Base-by-base conservation (phyloP, 176 grass and related monocot species). In the Aegilops speltoides region DNA sequence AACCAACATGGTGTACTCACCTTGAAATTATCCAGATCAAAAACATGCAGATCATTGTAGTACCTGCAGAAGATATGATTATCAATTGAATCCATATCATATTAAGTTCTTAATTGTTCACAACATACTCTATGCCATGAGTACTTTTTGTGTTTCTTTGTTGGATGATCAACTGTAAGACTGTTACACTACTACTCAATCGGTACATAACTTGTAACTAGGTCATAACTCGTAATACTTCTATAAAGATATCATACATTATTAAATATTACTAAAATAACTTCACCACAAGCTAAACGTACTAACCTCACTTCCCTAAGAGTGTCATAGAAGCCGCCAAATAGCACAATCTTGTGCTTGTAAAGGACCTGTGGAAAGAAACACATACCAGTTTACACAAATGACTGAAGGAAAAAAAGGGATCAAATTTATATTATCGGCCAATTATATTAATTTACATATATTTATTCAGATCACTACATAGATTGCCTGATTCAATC, bases 241-340 rank as follows among this genome's bases (percentile, higher is more conserved):
- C 45, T 40, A 26, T 3, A 80, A 82, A 67, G 75, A 60, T 67
- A 79, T 75, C 74, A 78, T 36, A 64, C 17, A 70, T 29, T 73
- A 45, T 40, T 45, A 66, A 69, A 63, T 73, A 41, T 6, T 75
- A 79, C 50, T 83, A 6, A 64, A 88, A 40, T 82, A 82, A 78
- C 68, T 73, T n/a, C 33, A 79, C 63, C 20, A 77, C 38, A 40
- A 91, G 69, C 16, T 57, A 85, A 50, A 77, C 54, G 75, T 62
- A 89, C 88, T 74, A 81, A 98, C 96, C 93, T 98, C 26, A 95
- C 93, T 96, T 98, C 96, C 79, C 96, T 92, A 79, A 95, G 96
- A 67, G 96, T 98, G 71, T 98, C 96, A 68, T 98, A 98, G 92
- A 98, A 98, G 63, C 96, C 96, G 60, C 96, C 96, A 92, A 96